Percentiles rank a stretch among this genome's conserved stretches.
Conservation (phyloP, 352 stramenopile genomes). For the Phytophthora tubulina region DNA sequence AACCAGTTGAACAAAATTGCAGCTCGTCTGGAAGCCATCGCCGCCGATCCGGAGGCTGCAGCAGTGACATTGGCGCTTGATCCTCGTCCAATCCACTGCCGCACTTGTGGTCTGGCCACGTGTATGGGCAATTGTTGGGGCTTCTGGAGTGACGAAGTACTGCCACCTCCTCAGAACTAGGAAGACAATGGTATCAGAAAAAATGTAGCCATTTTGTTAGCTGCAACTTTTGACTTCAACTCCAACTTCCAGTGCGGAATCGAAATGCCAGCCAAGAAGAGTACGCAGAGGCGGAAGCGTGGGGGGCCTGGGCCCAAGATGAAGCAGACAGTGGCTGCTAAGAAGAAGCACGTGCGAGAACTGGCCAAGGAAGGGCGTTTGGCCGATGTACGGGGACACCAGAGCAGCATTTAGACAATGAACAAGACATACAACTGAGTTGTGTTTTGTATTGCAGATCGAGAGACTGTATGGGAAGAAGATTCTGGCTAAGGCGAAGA, state of each 20-base stretch:
- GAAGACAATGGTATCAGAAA: not conserved
- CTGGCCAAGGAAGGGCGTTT: constrained; percentile 60
- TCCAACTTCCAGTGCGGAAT: constrained; percentile 42
- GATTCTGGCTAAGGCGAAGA: constrained; percentile 73
- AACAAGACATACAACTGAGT: not conserved
- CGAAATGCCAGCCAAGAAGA: constrained; percentile 36
- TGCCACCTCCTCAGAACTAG: constrained; percentile 35
- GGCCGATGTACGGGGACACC: constrained; percentile 50
- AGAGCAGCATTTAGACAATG: not conserved
- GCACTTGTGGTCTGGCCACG: constrained; percentile 59
- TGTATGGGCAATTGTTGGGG: constrained; percentile 82
- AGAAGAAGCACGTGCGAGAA: constrained; percentile 84
- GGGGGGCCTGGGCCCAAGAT: constrained; percentile 22
- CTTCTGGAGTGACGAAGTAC: constrained; percentile 73
- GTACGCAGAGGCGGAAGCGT: constrained; percentile 25
- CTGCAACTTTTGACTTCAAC: constrained; percentile 15
- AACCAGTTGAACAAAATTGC: constrained; percentile 77
- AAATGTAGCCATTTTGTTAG: constrained; percentile 39
- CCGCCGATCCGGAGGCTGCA: constrained; percentile 51
- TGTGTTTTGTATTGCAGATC: constrained; percentile 52
- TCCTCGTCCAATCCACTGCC: constrained; percentile 68
- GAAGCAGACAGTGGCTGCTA: constrained; percentile 53
- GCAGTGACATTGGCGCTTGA: constrained; percentile 39
- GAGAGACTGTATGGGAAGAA: constrained; percentile 71
- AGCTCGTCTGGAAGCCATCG: constrained; percentile 52